Evolutionary conservation across 352 stramenopile species (phyloP).

Genomic region (Phytophthora quininea): DNA sequence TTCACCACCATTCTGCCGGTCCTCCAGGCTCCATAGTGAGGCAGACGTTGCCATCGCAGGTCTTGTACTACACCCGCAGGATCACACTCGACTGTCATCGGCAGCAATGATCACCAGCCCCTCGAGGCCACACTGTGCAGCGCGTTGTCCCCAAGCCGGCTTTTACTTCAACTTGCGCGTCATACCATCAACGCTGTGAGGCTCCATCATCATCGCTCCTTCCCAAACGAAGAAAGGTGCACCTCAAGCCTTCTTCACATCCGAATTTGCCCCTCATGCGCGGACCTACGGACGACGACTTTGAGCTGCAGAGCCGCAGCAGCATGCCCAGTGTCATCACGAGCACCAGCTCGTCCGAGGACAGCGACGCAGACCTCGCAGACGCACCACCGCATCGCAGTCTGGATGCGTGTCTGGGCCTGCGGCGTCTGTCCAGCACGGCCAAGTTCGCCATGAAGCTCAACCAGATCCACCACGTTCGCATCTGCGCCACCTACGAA

Average conservation of each 20-base stretch:
- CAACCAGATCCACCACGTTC: conserved; percentile 63
- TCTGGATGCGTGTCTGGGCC: conserved; percentile 3
- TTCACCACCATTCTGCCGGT: too few relatives aligned
- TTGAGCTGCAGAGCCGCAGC: conserved; percentile 19
- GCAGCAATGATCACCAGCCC: too few relatives aligned
- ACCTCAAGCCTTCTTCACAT: conserved; percentile 11
- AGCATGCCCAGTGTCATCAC: conserved; percentile 20
- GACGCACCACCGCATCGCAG: conserved; percentile 1
- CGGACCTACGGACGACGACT: conserved; percentile 4
- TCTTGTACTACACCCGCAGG: too few relatives aligned
- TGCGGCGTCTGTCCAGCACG: conserved; percentile 54
- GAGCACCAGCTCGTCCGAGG: conserved; percentile 19
- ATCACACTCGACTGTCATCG: too few relatives aligned
- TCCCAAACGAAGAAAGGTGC: neutral
- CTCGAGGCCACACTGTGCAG: too few relatives aligned
- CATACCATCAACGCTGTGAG: neutral
- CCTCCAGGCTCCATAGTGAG: too few relatives aligned
- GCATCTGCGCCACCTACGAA: conserved; percentile 45
- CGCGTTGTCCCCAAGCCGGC: too few relatives aligned
- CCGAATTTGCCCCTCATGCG: conserved; percentile 13
- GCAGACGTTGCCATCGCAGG: too few relatives aligned
- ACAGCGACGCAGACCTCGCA: conserved; percentile 9
- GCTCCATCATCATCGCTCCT: neutral
- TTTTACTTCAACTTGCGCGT: neutral
- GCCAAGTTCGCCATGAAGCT: conserved; percentile 56